Conservation (phyloP, 371 early-diverging fungal species). For the Rhizopus stolonifer region DNA sequence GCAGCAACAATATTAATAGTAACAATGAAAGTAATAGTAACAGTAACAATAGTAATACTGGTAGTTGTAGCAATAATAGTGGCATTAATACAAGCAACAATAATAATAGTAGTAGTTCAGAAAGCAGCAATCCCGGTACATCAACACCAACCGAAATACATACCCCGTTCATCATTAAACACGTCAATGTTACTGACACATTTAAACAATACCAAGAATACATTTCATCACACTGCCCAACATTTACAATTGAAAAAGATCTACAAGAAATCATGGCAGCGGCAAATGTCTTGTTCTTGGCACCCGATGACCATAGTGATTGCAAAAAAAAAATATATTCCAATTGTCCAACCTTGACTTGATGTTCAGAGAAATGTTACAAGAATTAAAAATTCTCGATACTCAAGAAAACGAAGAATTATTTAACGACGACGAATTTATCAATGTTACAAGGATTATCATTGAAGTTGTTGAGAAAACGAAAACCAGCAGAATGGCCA, state of each 20-base stretch:
- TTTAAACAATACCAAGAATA: conserved; percentile 10
- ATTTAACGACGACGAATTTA: conserved; percentile 13
- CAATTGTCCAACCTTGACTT: conserved; percentile 10
- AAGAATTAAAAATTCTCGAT: conserved; percentile 15
- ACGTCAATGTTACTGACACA: conserved; percentile 8
- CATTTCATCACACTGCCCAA: conserved; percentile 8
- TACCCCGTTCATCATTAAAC: conserved; percentile 9
- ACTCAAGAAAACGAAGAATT: conserved; percentile 12
- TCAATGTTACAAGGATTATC: conserved; percentile 11
- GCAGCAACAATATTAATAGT: no score
- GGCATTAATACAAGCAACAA: no score
- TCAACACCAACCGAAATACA: conserved; percentile 11
- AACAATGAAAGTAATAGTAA: no score
- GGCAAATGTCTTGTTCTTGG: conserved; percentile 6
- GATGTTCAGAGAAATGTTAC: conserved; percentile 9
- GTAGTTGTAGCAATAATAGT: no score
- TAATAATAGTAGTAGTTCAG: not conserved
- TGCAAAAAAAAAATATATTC: conserved; percentile 9
- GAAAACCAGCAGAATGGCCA: conserved; percentile 11
- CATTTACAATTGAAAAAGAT: conserved; percentile 10
- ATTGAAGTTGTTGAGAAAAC: conserved; percentile 13
- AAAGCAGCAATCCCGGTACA: conserved; percentile 8
- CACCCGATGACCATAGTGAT: conserved; percentile 10
- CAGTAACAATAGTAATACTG: no score
- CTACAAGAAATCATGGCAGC: conserved; percentile 9